Conservation (phyloP, 2,329 filamentous ascomycete species). For the Ascochyta lentis region DNA sequence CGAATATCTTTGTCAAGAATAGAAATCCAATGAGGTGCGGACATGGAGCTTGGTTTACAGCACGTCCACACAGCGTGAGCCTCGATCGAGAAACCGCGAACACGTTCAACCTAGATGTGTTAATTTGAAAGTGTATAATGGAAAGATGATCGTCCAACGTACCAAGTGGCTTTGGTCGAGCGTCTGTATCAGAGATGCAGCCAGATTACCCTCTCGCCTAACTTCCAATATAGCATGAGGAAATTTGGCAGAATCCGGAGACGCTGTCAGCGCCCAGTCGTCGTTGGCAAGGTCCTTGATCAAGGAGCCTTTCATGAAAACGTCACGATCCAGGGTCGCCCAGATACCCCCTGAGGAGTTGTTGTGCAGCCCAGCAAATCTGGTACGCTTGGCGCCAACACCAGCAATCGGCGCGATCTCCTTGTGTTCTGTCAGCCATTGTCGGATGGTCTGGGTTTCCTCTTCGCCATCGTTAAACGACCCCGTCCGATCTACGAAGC, state of each 20-base stretch:
- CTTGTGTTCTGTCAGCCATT: slow-evolving; percentile 55
- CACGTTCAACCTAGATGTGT: slow-evolving; percentile 53
- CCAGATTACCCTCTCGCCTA: slow-evolving; percentile 55
- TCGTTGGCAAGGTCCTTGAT: slow-evolving; percentile 36
- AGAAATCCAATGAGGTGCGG: slow-evolving; percentile 52
- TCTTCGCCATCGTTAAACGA: slow-evolving; percentile 10
- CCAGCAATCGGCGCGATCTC: slow-evolving; percentile 57
- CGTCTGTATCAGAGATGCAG: slow-evolving; percentile 49
- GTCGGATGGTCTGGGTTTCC: slow-evolving; percentile 38
- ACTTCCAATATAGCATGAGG: slow-evolving; percentile 61
- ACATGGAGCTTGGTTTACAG: slow-evolving; percentile 53
- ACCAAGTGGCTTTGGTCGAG: slow-evolving; percentile 59
- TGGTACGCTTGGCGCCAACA: slow-evolving; percentile 54
- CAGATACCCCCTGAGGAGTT: slow-evolving; percentile 52
- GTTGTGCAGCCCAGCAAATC: slow-evolving; percentile 58
- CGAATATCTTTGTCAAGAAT: slow-evolving; percentile 59
- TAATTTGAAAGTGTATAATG: slow-evolving; percentile 24
- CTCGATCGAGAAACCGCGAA: slow-evolving; percentile 62
- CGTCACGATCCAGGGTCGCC: slow-evolving; percentile 57
- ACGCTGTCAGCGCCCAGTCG: slow-evolving; percentile 40
- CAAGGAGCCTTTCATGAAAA: slow-evolving; percentile 50
- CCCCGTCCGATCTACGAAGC: slow-evolving; percentile 12
- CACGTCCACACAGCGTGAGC: slow-evolving; percentile 60
- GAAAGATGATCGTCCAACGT: slow-evolving; percentile 14
- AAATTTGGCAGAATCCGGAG: slow-evolving; percentile 45